Evolutionary conservation across 1,284 basidiomycete species (phyloP), one percentile per base, ranked within the genome.

Genomic region (Sanghuangporus baumii): DNA sequence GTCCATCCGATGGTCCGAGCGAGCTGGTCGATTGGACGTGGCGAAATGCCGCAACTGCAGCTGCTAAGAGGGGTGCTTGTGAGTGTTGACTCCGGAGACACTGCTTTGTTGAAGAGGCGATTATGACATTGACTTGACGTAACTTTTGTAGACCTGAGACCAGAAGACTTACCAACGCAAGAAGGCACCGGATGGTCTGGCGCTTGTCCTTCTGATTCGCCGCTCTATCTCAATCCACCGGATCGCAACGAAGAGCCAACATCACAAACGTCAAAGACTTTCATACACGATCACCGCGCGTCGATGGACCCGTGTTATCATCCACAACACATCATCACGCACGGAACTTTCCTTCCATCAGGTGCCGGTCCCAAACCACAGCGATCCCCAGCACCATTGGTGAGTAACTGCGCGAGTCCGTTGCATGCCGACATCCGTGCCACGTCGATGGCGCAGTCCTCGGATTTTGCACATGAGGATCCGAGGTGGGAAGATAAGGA

Each of bases 241-340:
- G 11, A 36, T 6, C 38, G 64, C 20, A 37, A 60, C 63, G 57
- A 64, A 1, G 64, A 67, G 9, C 61, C 66, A 7, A 60, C 70
- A 2, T 66, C 70, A 0, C 71, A 73, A 63, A 51, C 59, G 37
- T 66, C 68, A 2, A 82, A 81, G 63, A 78, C 79, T 0, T 84
- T 83, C 68, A 81, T 84, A 57, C 70, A 78, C 65, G 72, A 81
- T 66, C 81, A 83, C 68, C 66, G 69, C 41, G 67, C 67, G 46
- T 70, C 79, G 7, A 87, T 86, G 84, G 81, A 86, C 69, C 84
- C 85, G 2, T 88, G 85, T 69, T 67, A 71, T 2, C 82, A 87
- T 67, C 83, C 84, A 0, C 68, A 76, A 20, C 74, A 78, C 50
- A 72, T 85, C 55, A 73, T 79, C 23, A 76, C 79, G 37, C 78